phyloP scores from a whole-genome alignment of 371 early-diverging fungal genomes.

The Massospora cicadina region DNA sequence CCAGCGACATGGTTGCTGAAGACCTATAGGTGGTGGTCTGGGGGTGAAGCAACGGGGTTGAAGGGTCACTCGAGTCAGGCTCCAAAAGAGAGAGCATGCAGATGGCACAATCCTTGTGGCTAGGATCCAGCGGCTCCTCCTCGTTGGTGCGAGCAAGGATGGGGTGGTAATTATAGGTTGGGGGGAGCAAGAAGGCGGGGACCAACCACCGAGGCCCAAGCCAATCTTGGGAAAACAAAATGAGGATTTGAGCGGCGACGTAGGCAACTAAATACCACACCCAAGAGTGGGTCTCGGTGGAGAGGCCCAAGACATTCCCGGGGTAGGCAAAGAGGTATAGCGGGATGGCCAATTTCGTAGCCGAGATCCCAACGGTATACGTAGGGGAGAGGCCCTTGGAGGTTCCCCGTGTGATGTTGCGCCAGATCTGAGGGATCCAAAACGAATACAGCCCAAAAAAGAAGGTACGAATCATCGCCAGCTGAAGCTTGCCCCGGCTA shows the following conservation, averaged over 20 bases:
- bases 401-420: constrained; percentile 3
- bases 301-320: neutral
- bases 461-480: neutral
- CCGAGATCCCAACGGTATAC: neutral
- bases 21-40: neutral
- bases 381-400: neutral
- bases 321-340: constrained; percentile 6
- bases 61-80: neutral
- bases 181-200: neutral
- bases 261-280: neutral
- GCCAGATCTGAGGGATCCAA: constrained; percentile 4
- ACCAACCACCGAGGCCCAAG: constrained; percentile 7
- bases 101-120: constrained; percentile 5
- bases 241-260: neutral
- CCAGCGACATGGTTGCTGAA: neutral
- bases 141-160: neutral
- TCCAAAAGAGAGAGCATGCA: constrained; percentile 7
- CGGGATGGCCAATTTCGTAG: neutral
- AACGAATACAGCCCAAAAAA: constrained; percentile 3
- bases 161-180: constrained; percentile 1
- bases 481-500: neutral
- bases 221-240: neutral
- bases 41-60: neutral
- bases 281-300: constrained; percentile 2
- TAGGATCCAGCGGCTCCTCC: neutral